Evolutionary conservation across 495 filamentous ascomycete genomes (phyloP), one percentile per base, ranked within the genome.

Genomic region (Delitschia confertaspora): DNA sequence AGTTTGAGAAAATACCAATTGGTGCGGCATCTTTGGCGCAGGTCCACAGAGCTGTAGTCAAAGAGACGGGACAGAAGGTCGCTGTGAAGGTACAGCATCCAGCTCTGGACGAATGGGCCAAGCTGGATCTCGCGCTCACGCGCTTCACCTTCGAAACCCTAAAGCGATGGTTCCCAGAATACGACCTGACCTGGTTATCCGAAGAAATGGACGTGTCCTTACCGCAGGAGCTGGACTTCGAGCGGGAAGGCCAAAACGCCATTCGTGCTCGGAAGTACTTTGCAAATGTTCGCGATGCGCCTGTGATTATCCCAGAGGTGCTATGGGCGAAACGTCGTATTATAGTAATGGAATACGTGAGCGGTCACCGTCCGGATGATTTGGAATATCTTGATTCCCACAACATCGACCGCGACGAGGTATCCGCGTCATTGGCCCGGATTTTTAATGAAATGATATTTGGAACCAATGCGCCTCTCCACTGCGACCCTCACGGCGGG

Each of bases 361-460:
- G 86, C 17, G 93, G 93, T 21, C 72, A 75, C 49, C 85, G 93
- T 31, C 81, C 86, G 9, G 93, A 99, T 57, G 88, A 99, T 59
- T 76, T 96, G 2, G 75, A 71, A 6, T 96, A 78, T 62, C 69
- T 96, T 2, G 93, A 95, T 63, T 65, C 74, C 6, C 83, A 91
- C 61, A 70, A 74, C 39, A 95, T 99, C 59, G 82, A 89, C 61
- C 80, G 93, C 7, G 93, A 95, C 63, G 93, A 99, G 65, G 93
- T 99, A 18, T 93, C 88, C 5, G 91, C 93, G 0, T 82, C 89
- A 0, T 66, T 99, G 4, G 81, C 89, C 2, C 78, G 80, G 34
- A 88, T 95, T 42, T 99, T 99, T 73, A 99, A 99, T 67, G 88
- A 95, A 61, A 99, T 99, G 93, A 94, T 99, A 45, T 99, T 99